Base-by-base conservation (phyloP, 2,329 filamentous ascomycete species). In the Ascocoryne sarcoides region DNA sequence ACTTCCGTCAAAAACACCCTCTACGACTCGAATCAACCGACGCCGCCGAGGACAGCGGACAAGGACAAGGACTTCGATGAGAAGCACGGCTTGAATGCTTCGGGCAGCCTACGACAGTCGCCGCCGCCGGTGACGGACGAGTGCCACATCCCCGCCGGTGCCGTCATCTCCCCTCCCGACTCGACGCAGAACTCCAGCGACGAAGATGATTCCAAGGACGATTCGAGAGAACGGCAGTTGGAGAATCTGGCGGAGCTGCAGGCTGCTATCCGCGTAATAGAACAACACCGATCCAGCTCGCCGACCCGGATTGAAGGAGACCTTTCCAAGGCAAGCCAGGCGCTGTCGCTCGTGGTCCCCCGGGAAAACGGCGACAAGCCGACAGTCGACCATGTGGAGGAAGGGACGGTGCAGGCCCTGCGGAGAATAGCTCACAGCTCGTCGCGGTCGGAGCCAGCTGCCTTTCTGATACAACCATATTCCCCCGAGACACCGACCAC, bases 161-260 rank as follows among this genome's bases (percentile, higher is more conserved):
- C 86, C 48, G 77, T 95, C 52, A 84, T 94, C 44, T 95, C 90
- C 0, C 90, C 90, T 26, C 90, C 90, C 8, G 90, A 95, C 55
- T 95, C 89, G 23, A 73, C 75, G 5, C 74, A 76, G 29, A 84
- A 82, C 50, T 89, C 82, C 18, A 88, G 89, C 62, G 89, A 95
- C 59, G 87, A 94, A 52, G 87, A 93, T 56, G 56, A 79, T 76
- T 52, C 65, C 54, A 17, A 61, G 60, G 39, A 20, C 60, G 41
- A 20, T 12, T 41, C 39, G 14, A 48, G 53, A 47, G 49, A 52
- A 26, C 44, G 53, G 14, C 36, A 53, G 20, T 43, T 59, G 38
- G 51, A 56, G 34, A 59, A 60, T 19, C 42, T 60, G 36, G 56
- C 65, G 30, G 83, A 90, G 58, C 68, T 95, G 37, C 79, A 93